Conservation (phyloP, 306 rosid species). For the Abrus pulchellus region DNA sequence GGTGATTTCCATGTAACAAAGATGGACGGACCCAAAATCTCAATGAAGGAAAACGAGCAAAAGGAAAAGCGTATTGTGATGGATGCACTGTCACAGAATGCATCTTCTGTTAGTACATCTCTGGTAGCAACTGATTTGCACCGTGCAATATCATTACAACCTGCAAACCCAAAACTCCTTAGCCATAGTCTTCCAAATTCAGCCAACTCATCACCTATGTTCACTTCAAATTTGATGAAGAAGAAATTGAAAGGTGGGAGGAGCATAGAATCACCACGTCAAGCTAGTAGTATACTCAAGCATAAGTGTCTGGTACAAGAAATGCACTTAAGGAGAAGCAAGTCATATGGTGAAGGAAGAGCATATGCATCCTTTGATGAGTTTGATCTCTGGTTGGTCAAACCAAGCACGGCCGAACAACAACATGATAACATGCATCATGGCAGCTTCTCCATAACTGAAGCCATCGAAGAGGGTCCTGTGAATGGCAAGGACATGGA, state of each 20-base stretch:
- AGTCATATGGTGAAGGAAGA: conserved; percentile 73
- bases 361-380: conserved; percentile 55
- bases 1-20: neutral
- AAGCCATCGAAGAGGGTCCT: conserved; percentile 47
- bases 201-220: conserved; percentile 65
- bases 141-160: conserved; percentile 60
- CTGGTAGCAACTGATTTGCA: conserved; percentile 43
- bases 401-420: conserved; percentile 47
- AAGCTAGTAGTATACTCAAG: conserved; percentile 38
- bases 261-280: conserved; percentile 48
- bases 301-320: conserved; percentile 50
- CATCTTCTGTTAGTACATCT: conserved; percentile 46
- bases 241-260: conserved; percentile 56
- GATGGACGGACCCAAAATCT: conserved; percentile 28
- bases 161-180: conserved; percentile 69
- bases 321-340: conserved; percentile 60
- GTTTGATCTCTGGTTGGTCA: conserved; percentile 65
- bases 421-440: conserved; percentile 40
- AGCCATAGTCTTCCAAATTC: conserved; percentile 83
- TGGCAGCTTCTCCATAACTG: conserved; percentile 50
- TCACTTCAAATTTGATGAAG: conserved; percentile 41
- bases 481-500: conserved; percentile 43
- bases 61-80: conserved; percentile 79
- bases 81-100: conserved; percentile 75
- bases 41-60: conserved; percentile 50